A percentile compares a stretch with the other conserved stretches of the same genome.
Conservation (phyloP, 2,329 filamentous ascomycete genomes). For the Lachnellula subtilissima region DNA sequence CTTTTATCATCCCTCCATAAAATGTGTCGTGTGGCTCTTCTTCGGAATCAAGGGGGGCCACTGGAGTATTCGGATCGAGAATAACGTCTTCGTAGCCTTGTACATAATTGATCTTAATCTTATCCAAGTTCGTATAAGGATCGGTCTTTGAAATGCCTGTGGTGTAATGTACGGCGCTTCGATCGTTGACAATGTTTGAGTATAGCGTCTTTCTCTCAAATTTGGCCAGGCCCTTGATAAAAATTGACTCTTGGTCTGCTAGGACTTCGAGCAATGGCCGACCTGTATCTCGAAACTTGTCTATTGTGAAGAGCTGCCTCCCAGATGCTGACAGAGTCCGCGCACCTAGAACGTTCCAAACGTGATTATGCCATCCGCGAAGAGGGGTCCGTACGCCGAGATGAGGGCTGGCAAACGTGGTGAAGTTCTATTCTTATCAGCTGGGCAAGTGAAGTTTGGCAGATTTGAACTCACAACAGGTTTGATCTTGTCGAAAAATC, state of each 20-base stretch:
- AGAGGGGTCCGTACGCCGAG: constrained; percentile 69
- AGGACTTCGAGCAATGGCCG: constrained; percentile 75
- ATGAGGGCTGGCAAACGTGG: constrained; percentile 83
- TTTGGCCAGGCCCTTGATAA: constrained; percentile 69
- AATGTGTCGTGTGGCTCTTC: constrained; percentile 22
- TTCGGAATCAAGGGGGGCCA: constrained; percentile 41
- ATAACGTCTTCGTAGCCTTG: constrained; percentile 71
- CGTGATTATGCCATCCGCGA: constrained; percentile 58
- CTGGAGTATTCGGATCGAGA: constrained; percentile 61
- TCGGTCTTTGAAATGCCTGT: constrained; percentile 72
- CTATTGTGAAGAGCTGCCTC: constrained; percentile 80
- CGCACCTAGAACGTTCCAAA: constrained; percentile 82
- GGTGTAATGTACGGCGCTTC: constrained; percentile 77
- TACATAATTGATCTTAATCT: constrained; percentile 67
- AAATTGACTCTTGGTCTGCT: constrained; percentile 78
- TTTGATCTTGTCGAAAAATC: constrained; percentile 71
- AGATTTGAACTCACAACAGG: constrained; percentile 55
- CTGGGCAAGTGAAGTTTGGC: no score
- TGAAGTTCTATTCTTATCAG: constrained; percentile 63
- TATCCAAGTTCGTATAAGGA: constrained; percentile 65
- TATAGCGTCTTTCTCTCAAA: constrained; percentile 79
- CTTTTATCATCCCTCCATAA: constrained; percentile 22
- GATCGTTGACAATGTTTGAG: constrained; percentile 82
- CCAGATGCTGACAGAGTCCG: constrained; percentile 78
- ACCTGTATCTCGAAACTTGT: constrained; percentile 78